phyloP scores from a whole-genome alignment of 495 filamentous ascomycete genomes.

The Penicillium lividum region DNA sequence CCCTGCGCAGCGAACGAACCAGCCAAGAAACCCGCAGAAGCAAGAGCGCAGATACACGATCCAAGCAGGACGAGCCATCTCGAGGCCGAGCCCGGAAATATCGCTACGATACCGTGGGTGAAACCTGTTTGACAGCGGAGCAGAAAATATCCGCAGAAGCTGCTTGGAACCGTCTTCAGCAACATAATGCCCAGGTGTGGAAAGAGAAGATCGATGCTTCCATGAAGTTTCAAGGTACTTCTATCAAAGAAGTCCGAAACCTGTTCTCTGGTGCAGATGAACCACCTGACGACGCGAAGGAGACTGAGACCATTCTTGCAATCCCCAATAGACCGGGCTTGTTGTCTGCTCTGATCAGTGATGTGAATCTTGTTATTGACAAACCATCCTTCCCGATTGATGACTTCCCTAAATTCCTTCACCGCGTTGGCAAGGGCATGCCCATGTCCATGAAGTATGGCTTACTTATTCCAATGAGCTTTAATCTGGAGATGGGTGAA shows the following conservation, averaged over 20 bases:
- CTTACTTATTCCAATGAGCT: constrained; percentile 83
- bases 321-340: constrained; percentile 85
- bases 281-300: constrained; percentile 74
- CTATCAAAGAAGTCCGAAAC: constrained; percentile 75
- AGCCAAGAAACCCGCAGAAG: constrained; percentile 52
- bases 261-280: constrained; percentile 85
- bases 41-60: constrained; percentile 52
- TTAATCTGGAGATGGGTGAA: constrained; percentile 91
- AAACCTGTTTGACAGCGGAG: constrained; percentile 63
- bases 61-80: constrained; percentile 28
- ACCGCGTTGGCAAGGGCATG: constrained; percentile 93
- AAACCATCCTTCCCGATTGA: constrained; percentile 87
- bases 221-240: constrained; percentile 65
- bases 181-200: constrained; percentile 87
- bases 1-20: constrained; percentile 45
- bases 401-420: constrained; percentile 78
- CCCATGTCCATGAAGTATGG: constrained; percentile 87
- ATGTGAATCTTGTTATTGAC: constrained; percentile 83
- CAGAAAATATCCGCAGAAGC: constrained; percentile 70
- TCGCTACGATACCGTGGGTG: constrained; percentile 80
- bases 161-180: constrained; percentile 71
- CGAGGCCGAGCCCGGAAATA: constrained; percentile 49
- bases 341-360: constrained; percentile 77
- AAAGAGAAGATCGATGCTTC: constrained; percentile 84
- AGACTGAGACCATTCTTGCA: constrained; percentile 81